These are phyloP conservation scores for Leccinum broughii DNA, from an alignment of 768 basidiomycete species.

Conservation along the genomic window DNA sequence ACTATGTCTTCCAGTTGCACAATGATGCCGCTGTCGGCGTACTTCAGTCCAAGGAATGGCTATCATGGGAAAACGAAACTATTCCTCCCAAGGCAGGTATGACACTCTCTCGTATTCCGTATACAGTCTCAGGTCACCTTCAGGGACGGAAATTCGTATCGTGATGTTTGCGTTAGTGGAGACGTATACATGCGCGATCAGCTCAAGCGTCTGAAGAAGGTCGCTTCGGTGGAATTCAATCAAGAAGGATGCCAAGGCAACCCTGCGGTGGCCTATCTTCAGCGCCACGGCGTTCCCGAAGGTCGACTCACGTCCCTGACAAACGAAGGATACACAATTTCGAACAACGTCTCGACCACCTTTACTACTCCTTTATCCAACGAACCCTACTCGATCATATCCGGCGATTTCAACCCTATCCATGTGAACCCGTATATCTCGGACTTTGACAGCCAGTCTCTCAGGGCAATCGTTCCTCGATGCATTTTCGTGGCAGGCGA, in stretches of 20 bases:
- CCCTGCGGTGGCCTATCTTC: constrained; percentile 88
- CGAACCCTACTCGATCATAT: constrained; percentile 93
- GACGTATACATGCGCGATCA: constrained; percentile 87
- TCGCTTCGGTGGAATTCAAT: constrained; percentile 84
- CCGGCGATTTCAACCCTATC: constrained; percentile 98
- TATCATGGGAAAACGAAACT: constrained; percentile 87
- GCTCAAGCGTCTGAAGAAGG: constrained; percentile 84
- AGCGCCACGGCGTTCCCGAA: constrained; percentile 83
- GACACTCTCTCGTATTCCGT: constrained; percentile 77
- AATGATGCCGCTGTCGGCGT: constrained; percentile 86
- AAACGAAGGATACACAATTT: constrained; percentile 85
- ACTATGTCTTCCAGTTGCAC: constrained; percentile 76
- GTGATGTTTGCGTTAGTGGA: constrained; percentile 78
- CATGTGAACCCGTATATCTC: constrained; percentile 99
- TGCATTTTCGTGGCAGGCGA: too few relatives aligned
- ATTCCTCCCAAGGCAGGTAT: constrained; percentile 78
- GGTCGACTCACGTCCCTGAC: constrained; percentile 77
- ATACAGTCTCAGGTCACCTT: constrained; percentile 83
- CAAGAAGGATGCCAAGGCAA: constrained; percentile 90
- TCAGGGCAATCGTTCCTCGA: too few relatives aligned
- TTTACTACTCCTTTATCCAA: constrained; percentile 90
- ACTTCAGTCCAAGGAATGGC: constrained; percentile 96
- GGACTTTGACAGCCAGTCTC: constrained; percentile 52
- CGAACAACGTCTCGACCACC: constrained; percentile 55
- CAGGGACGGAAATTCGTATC: constrained; percentile 86